phyloP scores from a whole-genome alignment of 1,284 basidiomycete genomes.

The Mycena sp. region DNA sequence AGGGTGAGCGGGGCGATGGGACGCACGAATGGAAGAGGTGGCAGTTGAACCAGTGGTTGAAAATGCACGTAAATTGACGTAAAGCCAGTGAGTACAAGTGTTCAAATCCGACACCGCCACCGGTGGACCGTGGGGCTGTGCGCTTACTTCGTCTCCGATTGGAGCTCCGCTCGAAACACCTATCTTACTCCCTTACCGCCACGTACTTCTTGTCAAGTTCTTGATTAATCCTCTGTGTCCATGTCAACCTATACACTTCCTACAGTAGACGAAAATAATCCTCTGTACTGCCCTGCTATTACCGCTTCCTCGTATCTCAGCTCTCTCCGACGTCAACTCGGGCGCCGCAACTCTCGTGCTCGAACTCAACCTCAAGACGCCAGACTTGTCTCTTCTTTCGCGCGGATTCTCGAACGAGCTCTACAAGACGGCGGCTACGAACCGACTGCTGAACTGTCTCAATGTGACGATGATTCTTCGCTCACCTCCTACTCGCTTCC shows the following conservation, averaged over 20 bases:
- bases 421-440: conserved; percentile 36
- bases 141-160: no score
- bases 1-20: no score
- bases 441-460: conserved; percentile 5
- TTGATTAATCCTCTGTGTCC: background rate
- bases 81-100: no score
- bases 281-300: conserved; percentile 54
- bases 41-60: no score
- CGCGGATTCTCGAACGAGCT: conserved; percentile 45
- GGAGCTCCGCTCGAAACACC: no score
- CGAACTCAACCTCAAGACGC: conserved; percentile 30
- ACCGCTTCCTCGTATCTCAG: conserved; percentile 53
- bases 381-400: conserved; percentile 44
- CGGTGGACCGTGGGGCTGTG: no score
- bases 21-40: no score
- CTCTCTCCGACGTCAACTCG: conserved; percentile 40
- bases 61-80: no score
- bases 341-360: conserved; percentile 29
- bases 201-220: background rate
- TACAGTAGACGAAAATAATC: conserved; percentile 49
- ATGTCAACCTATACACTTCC: conserved; percentile 31
- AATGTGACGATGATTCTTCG: conserved; percentile 32
- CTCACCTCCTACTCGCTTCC: background rate
- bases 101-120: no score
- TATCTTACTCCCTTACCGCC: conserved; percentile 8